Base-by-base conservation (phyloP, 768 basidiomycete species). In the Lactarius evosmus region DNA sequence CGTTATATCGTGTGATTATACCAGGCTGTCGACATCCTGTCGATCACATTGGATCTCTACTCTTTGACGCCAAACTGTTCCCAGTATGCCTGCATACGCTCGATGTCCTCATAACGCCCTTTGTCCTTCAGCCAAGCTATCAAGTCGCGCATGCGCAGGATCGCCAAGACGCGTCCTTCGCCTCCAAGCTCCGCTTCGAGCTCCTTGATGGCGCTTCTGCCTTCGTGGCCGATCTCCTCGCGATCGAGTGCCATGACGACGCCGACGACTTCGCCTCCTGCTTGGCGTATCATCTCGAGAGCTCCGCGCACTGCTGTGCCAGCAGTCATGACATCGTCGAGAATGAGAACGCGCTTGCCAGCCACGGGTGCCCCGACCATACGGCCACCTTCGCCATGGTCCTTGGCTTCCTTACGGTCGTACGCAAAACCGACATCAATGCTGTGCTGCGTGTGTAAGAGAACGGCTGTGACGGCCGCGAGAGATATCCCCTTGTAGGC, bases 401-500 rank as follows among this genome's bases (percentile, higher is more conserved):
- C 90, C 74, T 99, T 99, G 27, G 79, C 86, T 75, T 99, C 96
- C 76, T 99, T 99, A 53, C 96, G 84, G 72, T 98, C 95, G 70
- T 95, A 97, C 25, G 90, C 89, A 68, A 92, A 93, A 0, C 91
- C 93, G 32, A 95, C 85, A 36, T 82, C 78, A 46, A 85, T 79
- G 4, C 78, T 75, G 71, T 92, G 80, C 53, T 84, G 79, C 14
- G 87, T 82, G 61, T 87, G 81, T 38, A 99, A 81, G 25, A 87
- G 80, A 22, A 95, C 80, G 3, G 89, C 81, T 3, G 95, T 91
- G 36, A 89, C 83, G 0, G 95, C 89, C 0, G 95, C 95, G 56
- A 99, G 85, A 0, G 95, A 83, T 71, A 98, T 98, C 29, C 94
- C 96, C 77, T 98, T 98, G 79, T 98, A 98, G 2, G 96, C 95